Evolutionary conservation across 345 rosid species (phyloP).

Genomic region (Pugionium cornutum): DNA sequence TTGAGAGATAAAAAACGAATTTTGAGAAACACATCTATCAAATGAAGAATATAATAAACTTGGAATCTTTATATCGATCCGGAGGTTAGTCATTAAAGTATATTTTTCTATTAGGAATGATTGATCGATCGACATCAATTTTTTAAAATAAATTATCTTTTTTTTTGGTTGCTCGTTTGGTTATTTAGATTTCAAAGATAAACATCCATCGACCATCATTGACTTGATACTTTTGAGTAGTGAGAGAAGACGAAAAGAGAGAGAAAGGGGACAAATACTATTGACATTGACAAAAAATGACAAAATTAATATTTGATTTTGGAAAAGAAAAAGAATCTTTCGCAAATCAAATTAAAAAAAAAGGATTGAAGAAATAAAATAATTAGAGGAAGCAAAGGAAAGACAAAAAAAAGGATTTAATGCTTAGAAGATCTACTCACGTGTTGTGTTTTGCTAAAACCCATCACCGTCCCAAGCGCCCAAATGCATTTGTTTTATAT

Average conservation of each 20-base stretch:
- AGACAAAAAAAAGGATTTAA: conserved; percentile 16
- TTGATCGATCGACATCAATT: background rate
- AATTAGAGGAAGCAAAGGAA: conserved; percentile 23
- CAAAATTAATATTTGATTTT: conserved; percentile 13
- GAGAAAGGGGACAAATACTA: conserved; percentile 3
- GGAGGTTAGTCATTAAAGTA: background rate
- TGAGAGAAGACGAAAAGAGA: conserved; percentile 15
- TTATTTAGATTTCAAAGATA: background rate
- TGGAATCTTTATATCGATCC: background rate
- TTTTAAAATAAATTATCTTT: background rate
- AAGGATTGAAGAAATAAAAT: too few species aligned
- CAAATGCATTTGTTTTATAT: conserved; percentile 7
- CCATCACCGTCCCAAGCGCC: conserved; percentile 21
- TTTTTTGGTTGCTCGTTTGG: conserved; percentile 3
- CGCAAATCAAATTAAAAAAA: too few species aligned
- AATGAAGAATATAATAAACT: background rate
- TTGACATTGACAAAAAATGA: conserved; percentile 16
- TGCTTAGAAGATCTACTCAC: conserved; percentile 21
- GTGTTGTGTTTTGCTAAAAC: conserved; percentile 21
- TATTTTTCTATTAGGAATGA: background rate
- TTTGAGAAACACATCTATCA: conserved; percentile 4
- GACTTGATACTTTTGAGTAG: conserved; percentile 18
- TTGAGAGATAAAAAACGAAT: conserved; percentile 1
- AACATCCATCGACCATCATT: too few species aligned
- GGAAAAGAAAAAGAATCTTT: too few species aligned